These are phyloP conservation scores for Colletotrichum sp. DNA, from an alignment of 2,329 filamentous ascomycete genomes.

Conservation along the genomic window DNA sequence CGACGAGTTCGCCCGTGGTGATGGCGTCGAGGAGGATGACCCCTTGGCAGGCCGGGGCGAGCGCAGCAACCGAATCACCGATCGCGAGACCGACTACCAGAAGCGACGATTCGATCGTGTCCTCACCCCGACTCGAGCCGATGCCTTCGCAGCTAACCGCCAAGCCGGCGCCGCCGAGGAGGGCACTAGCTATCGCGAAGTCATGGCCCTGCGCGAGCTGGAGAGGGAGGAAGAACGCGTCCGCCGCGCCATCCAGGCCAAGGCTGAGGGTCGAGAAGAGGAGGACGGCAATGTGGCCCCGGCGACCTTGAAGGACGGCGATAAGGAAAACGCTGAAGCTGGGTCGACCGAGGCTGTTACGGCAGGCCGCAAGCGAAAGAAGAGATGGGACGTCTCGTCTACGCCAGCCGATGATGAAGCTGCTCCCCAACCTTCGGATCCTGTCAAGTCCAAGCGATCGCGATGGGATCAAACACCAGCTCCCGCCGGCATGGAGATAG, in stretches of 20 bases:
- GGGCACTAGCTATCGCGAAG: constrained; percentile 83
- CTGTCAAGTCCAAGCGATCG: constrained; percentile 74
- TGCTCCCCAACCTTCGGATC: constrained; percentile 52
- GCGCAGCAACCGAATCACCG: constrained; percentile 87
- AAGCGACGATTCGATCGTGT: constrained; percentile 91
- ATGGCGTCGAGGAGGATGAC: constrained; percentile 90
- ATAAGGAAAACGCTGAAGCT: constrained; percentile 77
- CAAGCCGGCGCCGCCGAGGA: constrained; percentile 71
- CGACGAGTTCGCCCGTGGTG: constrained; percentile 88
- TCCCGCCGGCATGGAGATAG: constrained; percentile 52
- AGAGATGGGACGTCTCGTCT: constrained; percentile 88
- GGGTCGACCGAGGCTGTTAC: constrained; percentile 69
- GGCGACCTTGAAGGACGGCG: constrained; percentile 75
- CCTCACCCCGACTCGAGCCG: constrained; percentile 83
- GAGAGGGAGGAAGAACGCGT: constrained; percentile 95
- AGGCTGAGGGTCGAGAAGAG: constrained; percentile 63
- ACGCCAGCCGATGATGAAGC: constrained; percentile 57
- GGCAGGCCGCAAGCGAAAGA: constrained; percentile 82
- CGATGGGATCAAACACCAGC: constrained; percentile 87
- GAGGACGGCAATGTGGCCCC: constrained; percentile 65
- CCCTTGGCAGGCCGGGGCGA: constrained; percentile 82
- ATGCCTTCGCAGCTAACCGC: constrained; percentile 81
- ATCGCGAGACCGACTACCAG: constrained; percentile 97
- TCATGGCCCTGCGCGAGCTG: constrained; percentile 89
- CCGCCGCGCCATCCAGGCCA: constrained; percentile 78